phyloP scores from a whole-genome alignment of 169 alveolate genomes.

The Plasmodium vinckei region DNA sequence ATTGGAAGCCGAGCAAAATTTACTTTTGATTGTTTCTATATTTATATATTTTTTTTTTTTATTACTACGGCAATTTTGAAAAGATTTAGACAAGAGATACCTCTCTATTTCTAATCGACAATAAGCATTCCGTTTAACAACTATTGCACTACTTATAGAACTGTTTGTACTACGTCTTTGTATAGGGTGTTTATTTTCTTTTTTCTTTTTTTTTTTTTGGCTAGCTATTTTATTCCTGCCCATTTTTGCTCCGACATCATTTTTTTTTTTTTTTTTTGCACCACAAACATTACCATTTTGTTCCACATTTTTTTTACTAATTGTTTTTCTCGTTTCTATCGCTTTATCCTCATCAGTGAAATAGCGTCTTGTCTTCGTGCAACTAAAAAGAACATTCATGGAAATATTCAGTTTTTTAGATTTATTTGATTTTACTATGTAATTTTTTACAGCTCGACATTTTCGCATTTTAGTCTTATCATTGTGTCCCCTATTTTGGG shows the following conservation, averaged over 20 bases:
- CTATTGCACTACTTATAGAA: background rate
- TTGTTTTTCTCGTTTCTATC: background rate
- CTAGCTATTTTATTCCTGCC: background rate
- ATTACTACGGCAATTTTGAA: background rate
- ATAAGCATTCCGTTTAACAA: background rate
- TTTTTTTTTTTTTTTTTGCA: slow-evolving; percentile 1
- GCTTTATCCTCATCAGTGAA: no score
- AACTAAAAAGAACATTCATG: no score
- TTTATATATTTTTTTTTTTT: background rate
- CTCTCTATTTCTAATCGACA: background rate
- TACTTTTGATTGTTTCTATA: background rate
- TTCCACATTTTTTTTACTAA: no score
- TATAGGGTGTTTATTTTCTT: background rate
- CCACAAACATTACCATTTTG: no score
- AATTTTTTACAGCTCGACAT: no score
- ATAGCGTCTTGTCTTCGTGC: no score
- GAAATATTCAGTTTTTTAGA: no score
- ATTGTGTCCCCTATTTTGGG: no score
- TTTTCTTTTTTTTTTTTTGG: background rate
- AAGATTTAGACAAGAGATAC: background rate
- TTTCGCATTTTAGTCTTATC: no score
- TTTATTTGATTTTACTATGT: no score
- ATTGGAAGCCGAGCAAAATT: background rate
- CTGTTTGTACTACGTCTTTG: background rate
- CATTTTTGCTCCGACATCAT: background rate